These are phyloP conservation scores for Sphagnum magellanicum DNA, from an alignment of 228 moss, liverwort and hornwort genomes.

Conservation along the genomic window DNA sequence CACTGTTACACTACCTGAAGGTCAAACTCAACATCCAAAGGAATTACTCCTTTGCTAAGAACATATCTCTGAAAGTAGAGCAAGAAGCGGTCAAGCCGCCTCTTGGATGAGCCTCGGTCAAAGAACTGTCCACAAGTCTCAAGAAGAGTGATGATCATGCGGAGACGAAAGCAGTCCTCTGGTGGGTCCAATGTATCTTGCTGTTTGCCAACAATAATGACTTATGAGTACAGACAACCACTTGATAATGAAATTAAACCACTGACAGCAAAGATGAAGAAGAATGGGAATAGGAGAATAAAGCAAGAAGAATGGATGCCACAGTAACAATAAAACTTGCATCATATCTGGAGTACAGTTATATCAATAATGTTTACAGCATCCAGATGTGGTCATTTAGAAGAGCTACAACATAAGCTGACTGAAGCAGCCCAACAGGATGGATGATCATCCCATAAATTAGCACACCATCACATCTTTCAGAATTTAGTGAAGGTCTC, in stretches of 20 bases:
- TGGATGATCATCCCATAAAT: neutral
- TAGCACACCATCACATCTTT: neutral
- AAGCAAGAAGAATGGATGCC: constrained; percentile 10
- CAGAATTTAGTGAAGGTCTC: neutral
- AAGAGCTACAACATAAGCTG: neutral
- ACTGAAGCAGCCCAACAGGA: neutral
- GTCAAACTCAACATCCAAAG: constrained; percentile 97
- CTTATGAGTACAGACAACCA: neutral
- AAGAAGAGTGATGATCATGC: constrained; percentile 94
- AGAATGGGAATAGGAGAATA: neutral
- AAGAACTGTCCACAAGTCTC: constrained; percentile 99
- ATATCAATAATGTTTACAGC: neutral
- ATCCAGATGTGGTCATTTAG: neutral
- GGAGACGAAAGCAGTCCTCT: constrained; percentile 93
- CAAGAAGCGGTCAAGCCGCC: constrained; percentile 85
- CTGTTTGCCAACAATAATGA: constrained; percentile 29
- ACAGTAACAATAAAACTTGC: neutral
- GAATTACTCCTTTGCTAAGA: constrained; percentile 94
- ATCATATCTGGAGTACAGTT: neutral
- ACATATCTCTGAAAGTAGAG: constrained; percentile 97
- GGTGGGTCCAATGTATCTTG: constrained; percentile 90
- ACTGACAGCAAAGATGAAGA: neutral
- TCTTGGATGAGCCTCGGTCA: constrained; percentile 96
- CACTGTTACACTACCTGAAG: constrained; percentile 49
- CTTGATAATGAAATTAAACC: neutral